A percentile compares a stretch with the other conserved stretches of the same genome.
These are phyloP conservation scores for Scleroderma citrinum DNA, from an alignment of 768 basidiomycete genomes.

Conservation along the genomic window DNA sequence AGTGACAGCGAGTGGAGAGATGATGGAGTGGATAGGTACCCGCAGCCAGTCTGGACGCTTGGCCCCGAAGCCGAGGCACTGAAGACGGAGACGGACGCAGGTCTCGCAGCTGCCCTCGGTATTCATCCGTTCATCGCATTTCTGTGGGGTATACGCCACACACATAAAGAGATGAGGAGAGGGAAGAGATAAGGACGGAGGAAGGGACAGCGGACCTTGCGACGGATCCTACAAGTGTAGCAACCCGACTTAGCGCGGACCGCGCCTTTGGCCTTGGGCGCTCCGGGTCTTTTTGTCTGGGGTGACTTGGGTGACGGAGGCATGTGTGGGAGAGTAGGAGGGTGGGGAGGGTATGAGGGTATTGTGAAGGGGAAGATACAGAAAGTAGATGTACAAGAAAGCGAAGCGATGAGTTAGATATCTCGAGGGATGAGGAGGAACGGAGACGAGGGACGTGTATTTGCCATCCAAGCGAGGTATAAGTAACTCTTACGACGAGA, in stretches of 20 bases:
- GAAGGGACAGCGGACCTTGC: constrained; percentile 50
- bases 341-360: constrained; percentile 6
- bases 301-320: constrained; percentile 37
- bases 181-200: constrained; percentile 4
- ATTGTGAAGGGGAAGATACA: not conserved
- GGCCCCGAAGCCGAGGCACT: constrained; percentile 80
- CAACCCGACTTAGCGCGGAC: constrained; percentile 85
- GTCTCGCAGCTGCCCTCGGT: constrained; percentile 62
- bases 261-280: constrained; percentile 74
- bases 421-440: constrained; percentile 6
- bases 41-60: constrained; percentile 84
- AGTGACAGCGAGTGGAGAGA: too few relatives aligned
- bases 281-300: constrained; percentile 39
- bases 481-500: not conserved
- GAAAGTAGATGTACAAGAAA: too few relatives aligned
- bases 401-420: constrained; percentile 1
- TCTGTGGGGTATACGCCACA: constrained; percentile 41
- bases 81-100: constrained; percentile 72
- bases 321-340: constrained; percentile 30
- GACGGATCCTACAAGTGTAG: constrained; percentile 81
- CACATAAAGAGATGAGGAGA: too few relatives aligned
- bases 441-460: not conserved
- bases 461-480: too few relatives aligned
- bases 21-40: constrained; percentile 37
- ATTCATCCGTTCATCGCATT: constrained; percentile 76